Evolutionary conservation across 2,329 filamentous ascomycete species (phyloP).

Genomic region (Aureobasidium vineae): DNA sequence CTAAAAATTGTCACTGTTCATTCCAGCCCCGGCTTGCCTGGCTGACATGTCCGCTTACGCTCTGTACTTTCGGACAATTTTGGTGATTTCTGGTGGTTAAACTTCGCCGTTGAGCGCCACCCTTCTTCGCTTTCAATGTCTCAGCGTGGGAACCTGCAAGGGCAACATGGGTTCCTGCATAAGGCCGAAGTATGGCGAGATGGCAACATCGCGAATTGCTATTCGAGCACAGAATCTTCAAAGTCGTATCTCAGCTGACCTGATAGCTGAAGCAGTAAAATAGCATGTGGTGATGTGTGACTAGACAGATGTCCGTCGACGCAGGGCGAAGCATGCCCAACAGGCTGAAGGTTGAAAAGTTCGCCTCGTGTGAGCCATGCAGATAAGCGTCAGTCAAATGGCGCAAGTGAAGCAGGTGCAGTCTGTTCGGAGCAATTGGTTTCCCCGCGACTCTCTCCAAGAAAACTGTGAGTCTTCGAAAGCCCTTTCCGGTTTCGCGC

Average conservation of each 20-base stretch:
- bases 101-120: conserved; percentile 16
- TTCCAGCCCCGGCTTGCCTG: conserved; percentile 2
- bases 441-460: conserved; percentile 12
- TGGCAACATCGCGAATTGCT: not conserved
- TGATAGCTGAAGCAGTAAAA: not conserved
- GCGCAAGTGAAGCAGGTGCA: conserved; percentile 2
- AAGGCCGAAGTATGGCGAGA: conserved; percentile 11
- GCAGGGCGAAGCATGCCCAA: not conserved
- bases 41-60: conserved; percentile 16
- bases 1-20: conserved; percentile 18
- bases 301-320: not conserved
- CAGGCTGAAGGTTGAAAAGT: conserved; percentile 21
- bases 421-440: not conserved
- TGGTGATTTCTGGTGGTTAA: conserved; percentile 8
- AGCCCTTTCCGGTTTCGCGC: not conserved
- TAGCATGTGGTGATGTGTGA: not conserved
- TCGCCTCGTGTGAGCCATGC: conserved; percentile 1
- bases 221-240: not conserved
- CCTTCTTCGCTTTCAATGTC: conserved; percentile 20
- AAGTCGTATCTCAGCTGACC: not conserved
- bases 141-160: conserved; percentile 9
- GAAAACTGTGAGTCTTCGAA: not conserved
- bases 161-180: conserved; percentile 20
- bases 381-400: not conserved
- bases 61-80: not conserved